Base-by-base conservation (phyloP, 208 protist species). In the Kentomonas sorsogonicus region DNA sequence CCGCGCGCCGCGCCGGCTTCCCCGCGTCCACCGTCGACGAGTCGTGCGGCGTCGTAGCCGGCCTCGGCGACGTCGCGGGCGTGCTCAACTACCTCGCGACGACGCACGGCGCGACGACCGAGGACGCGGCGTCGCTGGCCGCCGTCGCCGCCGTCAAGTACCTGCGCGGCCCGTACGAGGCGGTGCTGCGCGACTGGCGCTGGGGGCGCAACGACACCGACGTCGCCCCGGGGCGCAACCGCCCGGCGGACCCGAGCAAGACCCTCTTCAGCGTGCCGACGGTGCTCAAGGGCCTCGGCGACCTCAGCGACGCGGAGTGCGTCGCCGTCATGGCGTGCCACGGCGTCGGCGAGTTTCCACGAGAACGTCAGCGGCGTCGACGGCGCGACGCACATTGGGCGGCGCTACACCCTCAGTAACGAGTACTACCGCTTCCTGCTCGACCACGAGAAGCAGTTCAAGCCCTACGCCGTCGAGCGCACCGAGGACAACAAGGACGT, bases 141-240 rank as follows among this genome's bases (percentile, higher is more conserved):
- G 86, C 86, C 16, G 53, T 93, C 22, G 86, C 78, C 9, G 86
- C 66, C 23, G 30, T 93, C 25, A 78, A 85, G 67, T 93, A 79
- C 60, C 64, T 93, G 1, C 51, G 70, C 26, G 86, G 79, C 2
- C 86, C 86, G 4, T 86, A 55, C 31, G 72, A 89, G 16, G 48
- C 7, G n/a, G 53, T 90, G 2, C 59, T 83, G 11, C 53, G 62
- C 1, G 53, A 47, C 22, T 93, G 86, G 86, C 67, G 65, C 54
- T 90, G 86, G 82, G 86, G 82, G 11, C 81, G 86, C n/a, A 86
- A 93, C 53, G 86, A 93, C 71, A 86, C 60, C 2, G 79, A 93
- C 61, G 60, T 45, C 36, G 63, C 79, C 0, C 71, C 71, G 1
- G 23, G 61, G 22, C 78, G 82, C 53, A 87, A 82, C 41, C 58